phyloP scores from a whole-genome alignment of 352 stramenopile species.

The Phytophthora sansomeana region DNA sequence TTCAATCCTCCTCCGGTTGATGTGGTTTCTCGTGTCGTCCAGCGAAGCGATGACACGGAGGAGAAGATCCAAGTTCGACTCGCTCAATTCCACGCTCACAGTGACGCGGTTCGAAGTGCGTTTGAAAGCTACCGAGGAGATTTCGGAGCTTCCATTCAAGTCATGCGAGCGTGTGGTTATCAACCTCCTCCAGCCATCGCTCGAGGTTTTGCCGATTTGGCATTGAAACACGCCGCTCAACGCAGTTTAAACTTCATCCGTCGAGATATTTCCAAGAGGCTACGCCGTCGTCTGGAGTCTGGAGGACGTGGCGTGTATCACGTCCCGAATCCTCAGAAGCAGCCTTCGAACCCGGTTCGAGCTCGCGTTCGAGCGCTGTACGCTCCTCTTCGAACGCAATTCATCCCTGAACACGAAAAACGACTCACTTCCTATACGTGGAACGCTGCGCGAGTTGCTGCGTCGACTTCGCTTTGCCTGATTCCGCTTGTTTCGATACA shows the following conservation, averaged over 20 bases:
- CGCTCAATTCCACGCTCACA: constrained; percentile 83
- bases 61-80: constrained; percentile 92
- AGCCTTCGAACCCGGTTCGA: constrained; percentile 28
- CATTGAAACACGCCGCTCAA: constrained; percentile 25
- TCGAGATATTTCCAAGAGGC: constrained; percentile 28
- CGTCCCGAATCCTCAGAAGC: constrained; percentile 17
- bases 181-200: constrained; percentile 33
- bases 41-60: constrained; percentile 94
- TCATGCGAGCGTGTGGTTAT: constrained; percentile 30
- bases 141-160: constrained; percentile 25
- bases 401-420: constrained; percentile 13
- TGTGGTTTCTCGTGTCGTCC: constrained; percentile 66
- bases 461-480: constrained; percentile 8
- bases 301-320: constrained; percentile 22
- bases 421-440: constrained; percentile 4
- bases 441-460: constrained; percentile 22
- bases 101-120: constrained; percentile 48
- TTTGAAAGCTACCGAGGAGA: constrained; percentile 41
- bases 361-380: constrained; percentile 20
- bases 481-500: too few species aligned
- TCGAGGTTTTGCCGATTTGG: constrained; percentile 29
- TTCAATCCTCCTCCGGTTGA: constrained; percentile 92
- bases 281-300: constrained; percentile 24
- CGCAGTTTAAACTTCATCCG: constrained; percentile 31
- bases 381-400: background rate